Evolutionary conservation across 1,139 yeast species (phyloP), one percentile per base, ranked within the genome.

Genomic region (Tardiomyces blankii): DNA sequence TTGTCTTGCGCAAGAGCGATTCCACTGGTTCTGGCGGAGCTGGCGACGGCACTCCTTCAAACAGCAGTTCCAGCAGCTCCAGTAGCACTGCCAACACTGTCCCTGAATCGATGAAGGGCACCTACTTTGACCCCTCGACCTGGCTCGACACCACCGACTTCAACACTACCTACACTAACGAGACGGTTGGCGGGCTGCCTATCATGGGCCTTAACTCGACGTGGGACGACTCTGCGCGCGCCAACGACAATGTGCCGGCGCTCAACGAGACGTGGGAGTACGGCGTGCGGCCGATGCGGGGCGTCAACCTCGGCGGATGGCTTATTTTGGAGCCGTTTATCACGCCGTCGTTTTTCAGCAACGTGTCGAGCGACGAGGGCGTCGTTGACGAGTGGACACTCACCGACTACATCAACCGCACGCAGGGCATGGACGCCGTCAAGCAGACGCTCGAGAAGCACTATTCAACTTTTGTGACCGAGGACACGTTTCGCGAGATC

Each of bases 301-400:
- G 96, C 48, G 89, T 88, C 41, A 86, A 86, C 57, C 67, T 88
- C 21, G 96, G 96, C 42, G 96, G 96, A 19, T 88, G 96, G 96
- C 73, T 87, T 50, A 83, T 87, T 1, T 66, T 87, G 41, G 96
- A 88, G 65, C 69, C 82, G 69, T 88, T 77, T 62, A 85, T 88
- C 55, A 84, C 88, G 0, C 95, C 96, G 1, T 80, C 91, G 2
- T 65, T 84, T 49, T 88, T 84, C 60, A 77, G 78, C 51, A 69
- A 69, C 1, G 69, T 62, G 48, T 58, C 63, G 18, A 68, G 67
- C 47, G 46, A 52, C 46, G 30, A 44, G 32, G 47, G 51, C 16
- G 47, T 62, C 18, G 63, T 62, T 11, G 69, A 65, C 46, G 68
- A 65, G 45, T 63, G 57, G 54, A 56, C 67, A 6, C 53, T 62